Percentiles rank a stretch among this genome's conserved stretches.
These are phyloP conservation scores for Talaromyces sp. DNA, from an alignment of 2,329 filamentous ascomycete species.

Conservation along the genomic window DNA sequence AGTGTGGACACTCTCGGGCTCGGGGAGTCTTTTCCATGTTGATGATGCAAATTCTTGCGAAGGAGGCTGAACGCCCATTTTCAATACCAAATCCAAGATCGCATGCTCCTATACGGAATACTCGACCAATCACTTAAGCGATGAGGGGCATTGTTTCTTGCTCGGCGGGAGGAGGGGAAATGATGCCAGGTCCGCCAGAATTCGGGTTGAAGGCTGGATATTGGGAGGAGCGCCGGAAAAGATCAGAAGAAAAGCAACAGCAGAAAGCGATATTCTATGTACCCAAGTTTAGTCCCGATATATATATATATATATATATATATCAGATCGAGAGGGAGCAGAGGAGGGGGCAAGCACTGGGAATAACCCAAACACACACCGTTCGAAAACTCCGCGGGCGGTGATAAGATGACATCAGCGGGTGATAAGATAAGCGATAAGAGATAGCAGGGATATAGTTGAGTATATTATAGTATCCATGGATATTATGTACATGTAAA, in stretches of 20 bases:
- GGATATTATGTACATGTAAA: too few species aligned
- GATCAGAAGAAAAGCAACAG: too few species aligned
- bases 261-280: too few species aligned
- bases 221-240: too few species aligned
- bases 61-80: constrained; percentile 4
- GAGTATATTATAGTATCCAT: too few species aligned
- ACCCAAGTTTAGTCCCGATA: too few species aligned
- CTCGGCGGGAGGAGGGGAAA: background rate
- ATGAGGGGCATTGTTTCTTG: background rate
- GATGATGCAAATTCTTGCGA: background rate
- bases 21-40: background rate
- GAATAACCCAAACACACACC: background rate
- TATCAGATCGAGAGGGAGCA: too few species aligned
- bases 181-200: background rate
- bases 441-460: too few species aligned
- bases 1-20: background rate
- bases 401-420: background rate
- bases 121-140: background rate
- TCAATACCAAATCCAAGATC: background rate
- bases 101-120: background rate
- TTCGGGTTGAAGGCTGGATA: background rate
- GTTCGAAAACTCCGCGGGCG: background rate
- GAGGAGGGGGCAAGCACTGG: too few species aligned
- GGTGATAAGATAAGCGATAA: constrained; percentile 1
- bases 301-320: too few species aligned